These are phyloP conservation scores for Fomitopsis pinicola DNA, from an alignment of 1,284 basidiomycete genomes.

Conservation along the genomic window DNA sequence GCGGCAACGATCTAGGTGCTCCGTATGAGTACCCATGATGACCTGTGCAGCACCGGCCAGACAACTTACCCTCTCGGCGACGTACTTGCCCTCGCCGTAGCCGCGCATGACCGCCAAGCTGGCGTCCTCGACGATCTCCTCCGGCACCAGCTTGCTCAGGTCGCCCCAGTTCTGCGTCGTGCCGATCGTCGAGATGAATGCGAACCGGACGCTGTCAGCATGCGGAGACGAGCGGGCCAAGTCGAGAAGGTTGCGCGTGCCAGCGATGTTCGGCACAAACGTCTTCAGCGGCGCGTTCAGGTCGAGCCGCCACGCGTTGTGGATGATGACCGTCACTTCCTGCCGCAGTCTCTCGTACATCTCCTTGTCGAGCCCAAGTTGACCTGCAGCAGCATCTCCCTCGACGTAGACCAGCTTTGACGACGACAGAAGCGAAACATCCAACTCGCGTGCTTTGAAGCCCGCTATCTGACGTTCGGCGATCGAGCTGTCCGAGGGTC, in stretches of 20 bases:
- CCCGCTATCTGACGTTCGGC: neutral
- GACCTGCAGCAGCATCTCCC: neutral
- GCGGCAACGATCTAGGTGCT: no score
- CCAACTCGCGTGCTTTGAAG: neutral
- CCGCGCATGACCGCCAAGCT: slow-evolving; percentile 28
- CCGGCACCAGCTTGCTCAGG: slow-evolving; percentile 5
- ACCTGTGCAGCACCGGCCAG: slow-evolving; percentile 14
- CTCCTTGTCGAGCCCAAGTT: no score
- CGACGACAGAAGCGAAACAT: neutral
- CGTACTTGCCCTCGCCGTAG: slow-evolving; percentile 38
- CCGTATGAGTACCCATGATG: no score
- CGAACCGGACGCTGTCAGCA: slow-evolving; percentile 15
- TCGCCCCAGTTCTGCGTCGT: neutral
- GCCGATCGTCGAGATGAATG: slow-evolving; percentile 28
- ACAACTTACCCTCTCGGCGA: slow-evolving; percentile 26
- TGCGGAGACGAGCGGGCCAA: slow-evolving; percentile 22
- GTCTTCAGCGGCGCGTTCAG: slow-evolving; percentile 24
- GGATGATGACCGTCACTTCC: slow-evolving; percentile 24
- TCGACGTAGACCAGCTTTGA: neutral
- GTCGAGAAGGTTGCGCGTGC: slow-evolving; percentile 14
- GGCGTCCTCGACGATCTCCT: slow-evolving; percentile 14
- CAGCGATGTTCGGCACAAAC: slow-evolving; percentile 14
- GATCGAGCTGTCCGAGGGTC: neutral
- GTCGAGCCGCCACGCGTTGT: slow-evolving; percentile 32
- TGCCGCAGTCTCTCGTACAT: no score